These are phyloP conservation scores for Chlamydomonas eustigma DNA, from an alignment of 139 green algal genomes.

Conservation along the genomic window DNA sequence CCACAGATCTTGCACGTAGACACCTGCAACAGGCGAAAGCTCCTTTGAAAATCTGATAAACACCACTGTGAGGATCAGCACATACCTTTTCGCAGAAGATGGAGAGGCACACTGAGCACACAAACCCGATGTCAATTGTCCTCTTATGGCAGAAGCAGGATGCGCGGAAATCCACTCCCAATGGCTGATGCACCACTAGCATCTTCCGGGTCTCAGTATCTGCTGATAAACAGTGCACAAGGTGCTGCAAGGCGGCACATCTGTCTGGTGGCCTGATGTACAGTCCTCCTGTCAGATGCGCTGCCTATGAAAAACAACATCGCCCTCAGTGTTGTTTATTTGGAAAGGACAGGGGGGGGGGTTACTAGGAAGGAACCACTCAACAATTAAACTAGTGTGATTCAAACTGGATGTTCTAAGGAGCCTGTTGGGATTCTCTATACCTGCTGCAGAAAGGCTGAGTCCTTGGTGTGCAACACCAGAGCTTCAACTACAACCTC, in stretches of 20 bases:
- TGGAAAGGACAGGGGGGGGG: too few relatives aligned
- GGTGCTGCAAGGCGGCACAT: not conserved
- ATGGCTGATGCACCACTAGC: slow-evolving; percentile 37
- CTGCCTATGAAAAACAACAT: too few relatives aligned
- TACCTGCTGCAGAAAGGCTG: slow-evolving; percentile 68
- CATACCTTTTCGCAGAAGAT: slow-evolving; percentile 67
- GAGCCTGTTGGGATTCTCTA: too few relatives aligned
- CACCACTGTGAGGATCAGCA: too few relatives aligned
- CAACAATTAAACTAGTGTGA: too few relatives aligned
- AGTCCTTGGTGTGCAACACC: slow-evolving; percentile 48
- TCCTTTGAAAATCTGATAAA: too few relatives aligned
- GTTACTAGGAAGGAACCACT: not conserved
- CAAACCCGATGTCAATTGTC: slow-evolving; percentile 67
- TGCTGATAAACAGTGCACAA: slow-evolving; percentile 20
- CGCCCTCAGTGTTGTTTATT: too few relatives aligned
- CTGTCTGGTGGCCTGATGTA: slow-evolving; percentile 38
- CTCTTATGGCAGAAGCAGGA: slow-evolving; percentile 80
- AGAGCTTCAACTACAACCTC: slow-evolving; percentile 59
- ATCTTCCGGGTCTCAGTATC: slow-evolving; percentile 42
- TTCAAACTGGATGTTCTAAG: too few relatives aligned
- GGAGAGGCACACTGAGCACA: slow-evolving; percentile 84
- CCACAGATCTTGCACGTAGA: too few relatives aligned
- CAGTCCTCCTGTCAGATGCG: slow-evolving; percentile 60
- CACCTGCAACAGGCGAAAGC: too few relatives aligned
- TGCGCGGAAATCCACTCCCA: slow-evolving; percentile 72